Base-by-base conservation (phyloP, 192 early-diverging fungal genomes). In the Entomortierella chlamydospora region DNA sequence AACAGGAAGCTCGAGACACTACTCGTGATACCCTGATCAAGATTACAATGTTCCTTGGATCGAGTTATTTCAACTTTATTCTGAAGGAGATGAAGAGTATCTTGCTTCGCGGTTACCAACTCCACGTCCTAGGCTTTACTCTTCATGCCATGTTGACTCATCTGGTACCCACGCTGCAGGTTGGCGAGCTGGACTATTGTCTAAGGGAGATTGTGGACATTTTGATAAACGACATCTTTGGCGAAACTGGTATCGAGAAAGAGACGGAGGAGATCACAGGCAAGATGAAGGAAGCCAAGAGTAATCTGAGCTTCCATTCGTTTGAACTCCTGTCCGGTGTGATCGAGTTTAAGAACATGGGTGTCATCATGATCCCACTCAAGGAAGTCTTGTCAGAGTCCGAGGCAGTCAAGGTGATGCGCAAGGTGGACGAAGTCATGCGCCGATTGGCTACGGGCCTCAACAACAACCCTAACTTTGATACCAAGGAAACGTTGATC, bases 121-220 rank as follows among this genome's bases (percentile, higher is more conserved):
- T 94, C 34, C 97, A 99, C 81, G 94, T 99, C 17, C 90, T 99
- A n/a, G 95, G 94, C 45, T 98, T 91, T 82, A 98, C 97, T 1
- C 66, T 98, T 55, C 93, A 98, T 68, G 82, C 92, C 5, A 80
- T 99, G 73, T 73, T 99, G n/a, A 83, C 83, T 25, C 90, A 90
- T 52, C 83, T 96, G 41, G 69, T 88, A 26, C 83, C 87, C 22
- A 85, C 77, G 7, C 33, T 90, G 22, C 66, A 84, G 22, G 86
- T 91, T 2, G 94, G 94, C 28, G 87, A 89, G 5, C 72, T 98
- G 26, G 96, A 99, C 78, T 87, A 90, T 56, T 94, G 94, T 51
- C 70, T 96, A 17, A 86, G 86, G 42, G 83, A 83, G 18, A 78
- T 98, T 37, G 86, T 93, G 3, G 73, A 86, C 29, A 88, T 99